Conservation (phyloP, 2,329 filamentous ascomycete genomes). For the Rhinocladiella mackenziei region DNA sequence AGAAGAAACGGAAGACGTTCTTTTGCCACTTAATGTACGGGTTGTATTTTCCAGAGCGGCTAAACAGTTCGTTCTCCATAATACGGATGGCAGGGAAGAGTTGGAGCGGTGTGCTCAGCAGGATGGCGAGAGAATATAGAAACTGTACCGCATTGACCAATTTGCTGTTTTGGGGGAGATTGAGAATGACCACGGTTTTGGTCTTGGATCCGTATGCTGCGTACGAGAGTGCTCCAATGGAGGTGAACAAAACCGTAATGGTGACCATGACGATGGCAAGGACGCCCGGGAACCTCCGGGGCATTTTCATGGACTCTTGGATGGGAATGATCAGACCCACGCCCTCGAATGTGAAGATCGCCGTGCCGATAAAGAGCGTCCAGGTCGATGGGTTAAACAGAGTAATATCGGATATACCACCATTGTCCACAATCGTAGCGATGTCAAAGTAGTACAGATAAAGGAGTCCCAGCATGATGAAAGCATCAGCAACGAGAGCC, state of each 20-base stretch:
- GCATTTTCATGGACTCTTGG: slow-evolving; percentile 92
- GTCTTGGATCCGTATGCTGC: slow-evolving; percentile 93
- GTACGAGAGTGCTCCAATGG: slow-evolving; percentile 89
- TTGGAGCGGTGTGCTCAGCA: slow-evolving; percentile 90
- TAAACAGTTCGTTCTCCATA: slow-evolving; percentile 90
- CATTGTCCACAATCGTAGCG: slow-evolving; percentile 70
- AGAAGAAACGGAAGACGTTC: slow-evolving; percentile 90
- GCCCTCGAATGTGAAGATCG: slow-evolving; percentile 98
- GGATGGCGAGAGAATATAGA: slow-evolving; percentile 94
- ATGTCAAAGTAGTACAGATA: slow-evolving; percentile 97
- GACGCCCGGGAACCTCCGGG: slow-evolving; percentile 83
- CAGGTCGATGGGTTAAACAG: slow-evolving; percentile 88
- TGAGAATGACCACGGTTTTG: slow-evolving; percentile 92
- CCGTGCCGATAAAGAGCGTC: slow-evolving; percentile 97
- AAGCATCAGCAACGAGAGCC: slow-evolving; percentile 85
- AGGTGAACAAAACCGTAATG: slow-evolving; percentile 85
- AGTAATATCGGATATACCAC: slow-evolving; percentile 75
- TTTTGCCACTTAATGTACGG: slow-evolving; percentile 99
- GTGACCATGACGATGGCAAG: slow-evolving; percentile 89
- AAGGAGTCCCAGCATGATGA: slow-evolving; percentile 85
- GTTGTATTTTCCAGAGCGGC: slow-evolving; percentile 92
- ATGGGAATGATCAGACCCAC: slow-evolving; percentile 97
- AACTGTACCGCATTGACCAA: slow-evolving; percentile 95
- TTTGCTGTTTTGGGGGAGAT: slow-evolving; percentile 91
- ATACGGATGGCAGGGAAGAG: slow-evolving; percentile 98